Conservation (phyloP, 2,329 filamentous ascomycete genomes). For the Colletotrichum salicis region DNA sequence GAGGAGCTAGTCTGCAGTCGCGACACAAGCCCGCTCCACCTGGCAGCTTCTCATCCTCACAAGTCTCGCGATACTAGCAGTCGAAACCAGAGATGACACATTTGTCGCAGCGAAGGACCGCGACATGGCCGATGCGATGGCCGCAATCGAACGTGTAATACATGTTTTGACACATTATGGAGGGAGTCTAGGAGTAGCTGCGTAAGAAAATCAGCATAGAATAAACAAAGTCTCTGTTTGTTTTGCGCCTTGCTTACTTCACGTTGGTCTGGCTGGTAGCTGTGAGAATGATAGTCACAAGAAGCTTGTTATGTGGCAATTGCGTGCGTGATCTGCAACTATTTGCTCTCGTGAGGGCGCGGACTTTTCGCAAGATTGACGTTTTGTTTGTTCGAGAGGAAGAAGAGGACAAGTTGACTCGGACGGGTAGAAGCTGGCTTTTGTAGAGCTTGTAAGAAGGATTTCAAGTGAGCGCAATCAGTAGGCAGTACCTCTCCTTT, state of each 20-base stretch:
- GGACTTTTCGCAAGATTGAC: neutral
- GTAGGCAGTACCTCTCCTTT: no score
- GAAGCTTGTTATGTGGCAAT: neutral
- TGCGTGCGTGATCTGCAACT: neutral
- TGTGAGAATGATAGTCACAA: neutral
- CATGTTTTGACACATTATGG: constrained; percentile 1
- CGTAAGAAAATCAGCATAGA: no score
- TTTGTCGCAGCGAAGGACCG: constrained; percentile 9
- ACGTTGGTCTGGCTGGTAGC: neutral
- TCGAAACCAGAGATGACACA: constrained; percentile 12
- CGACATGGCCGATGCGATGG: neutral
- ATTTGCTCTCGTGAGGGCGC: neutral
- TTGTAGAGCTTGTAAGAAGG: neutral
- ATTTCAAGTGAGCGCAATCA: neutral
- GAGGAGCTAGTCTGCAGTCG: constrained; percentile 3
- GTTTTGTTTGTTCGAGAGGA: neutral
- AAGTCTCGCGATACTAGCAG: constrained; percentile 12
- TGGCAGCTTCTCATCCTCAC: constrained; percentile 7
- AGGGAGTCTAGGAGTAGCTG: neutral
- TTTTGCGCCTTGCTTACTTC: neutral
- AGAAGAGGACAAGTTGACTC: neutral
- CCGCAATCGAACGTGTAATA: constrained; percentile 14
- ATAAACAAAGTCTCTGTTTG: neutral
- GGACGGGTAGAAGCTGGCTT: neutral
- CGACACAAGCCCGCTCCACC: constrained; percentile 2